phyloP scores from a whole-genome alignment of 2,329 filamentous ascomycete species.

The Xylaria sp. region DNA sequence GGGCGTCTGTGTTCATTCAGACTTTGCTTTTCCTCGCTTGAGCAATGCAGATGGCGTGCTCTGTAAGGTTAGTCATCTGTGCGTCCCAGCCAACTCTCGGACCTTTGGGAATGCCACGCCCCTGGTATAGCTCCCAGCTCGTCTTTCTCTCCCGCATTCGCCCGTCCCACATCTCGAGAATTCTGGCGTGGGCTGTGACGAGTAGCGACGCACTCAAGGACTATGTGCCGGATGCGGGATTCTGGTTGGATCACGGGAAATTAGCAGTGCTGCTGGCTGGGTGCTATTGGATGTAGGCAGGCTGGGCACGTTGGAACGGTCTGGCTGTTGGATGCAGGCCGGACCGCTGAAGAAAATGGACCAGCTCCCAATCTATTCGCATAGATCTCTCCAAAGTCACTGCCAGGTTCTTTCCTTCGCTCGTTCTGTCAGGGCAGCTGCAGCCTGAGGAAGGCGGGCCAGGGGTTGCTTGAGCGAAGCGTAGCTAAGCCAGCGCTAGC shows the following conservation, averaged over 20 bases:
- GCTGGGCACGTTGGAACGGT: slow-evolving; percentile 31
- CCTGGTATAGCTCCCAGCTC: slow-evolving; percentile 25
- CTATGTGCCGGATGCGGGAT: slow-evolving; percentile 43
- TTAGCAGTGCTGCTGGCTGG: slow-evolving; percentile 43
- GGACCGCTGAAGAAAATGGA: slow-evolving; percentile 13
- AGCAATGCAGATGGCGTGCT: slow-evolving; percentile 7
- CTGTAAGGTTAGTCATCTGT: slow-evolving; percentile 9
- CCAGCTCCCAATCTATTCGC: slow-evolving; percentile 9
- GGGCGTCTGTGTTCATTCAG: slow-evolving; percentile 25
- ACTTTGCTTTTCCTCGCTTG: slow-evolving; percentile 39
- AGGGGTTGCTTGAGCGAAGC: background rate
- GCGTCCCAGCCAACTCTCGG: slow-evolving; percentile 15
- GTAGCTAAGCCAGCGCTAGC: slow-evolving; percentile 2
- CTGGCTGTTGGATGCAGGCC: slow-evolving; percentile 20
- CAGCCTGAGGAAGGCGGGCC: background rate
- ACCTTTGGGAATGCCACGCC: slow-evolving; percentile 5
- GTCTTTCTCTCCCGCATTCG: slow-evolving; percentile 21
- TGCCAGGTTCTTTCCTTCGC: slow-evolving; percentile 5
- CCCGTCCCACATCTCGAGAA: slow-evolving; percentile 26
- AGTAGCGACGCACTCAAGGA: slow-evolving; percentile 37
- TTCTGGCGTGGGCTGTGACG: slow-evolving; percentile 15
- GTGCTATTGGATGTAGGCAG: slow-evolving; percentile 34
- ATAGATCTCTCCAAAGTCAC: slow-evolving; percentile 10
- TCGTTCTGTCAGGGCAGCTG: slow-evolving; percentile 16
- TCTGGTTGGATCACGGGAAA: slow-evolving; percentile 44